Base-by-base conservation (phyloP, 306 rosid genomes). In the Dalbergia cultrata region DNA sequence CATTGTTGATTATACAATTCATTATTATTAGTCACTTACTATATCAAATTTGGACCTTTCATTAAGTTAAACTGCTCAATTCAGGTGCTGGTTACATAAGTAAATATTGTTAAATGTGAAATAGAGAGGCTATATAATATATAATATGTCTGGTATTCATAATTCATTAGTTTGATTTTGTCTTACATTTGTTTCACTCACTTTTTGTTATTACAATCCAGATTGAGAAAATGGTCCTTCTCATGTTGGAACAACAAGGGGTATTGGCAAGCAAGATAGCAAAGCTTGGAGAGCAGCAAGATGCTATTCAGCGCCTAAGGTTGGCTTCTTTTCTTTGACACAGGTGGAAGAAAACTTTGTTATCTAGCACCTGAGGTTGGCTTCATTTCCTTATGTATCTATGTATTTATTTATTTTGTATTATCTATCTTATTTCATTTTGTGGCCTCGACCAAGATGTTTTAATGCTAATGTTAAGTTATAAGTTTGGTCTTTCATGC, bases 171-270 rank as follows among this genome's bases (percentile, higher is more conserved):
- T 22, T 22, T 58, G 31, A 6, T 61, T 66, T 59, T 22, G 37
- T 80, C 13, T 72, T 44, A 9, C 16, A 78, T 72, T 47, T 80
- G 59, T 58, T 76, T 65, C 33, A 8, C 37, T 80, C 57, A 56
- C 70, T 77, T 72, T 22, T 26, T 26, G 60, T 77, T 21, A 33
- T 79, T 37, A 49, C 72, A 70, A 70, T 77, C 81, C 88, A 94
- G 98, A 94, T 94, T 65, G 98, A 94, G 90, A 94, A 82, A 83
- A 86, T 86, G 71, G 98, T 94, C 79, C 97, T 94, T 79, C 90
- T 94, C 82, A 82, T 92, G 33, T 67, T 94, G 92, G 97, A 94
- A 82, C 97, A 90, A 90, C 98, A 94, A 94, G 98, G 98, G 77
- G 37, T 78, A 76, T 87, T 94, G 75, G 95, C 98, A 56, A 90